phyloP scores from a whole-genome alignment of 768 basidiomycete genomes.

The Naganishia vaughanmartiniae region DNA sequence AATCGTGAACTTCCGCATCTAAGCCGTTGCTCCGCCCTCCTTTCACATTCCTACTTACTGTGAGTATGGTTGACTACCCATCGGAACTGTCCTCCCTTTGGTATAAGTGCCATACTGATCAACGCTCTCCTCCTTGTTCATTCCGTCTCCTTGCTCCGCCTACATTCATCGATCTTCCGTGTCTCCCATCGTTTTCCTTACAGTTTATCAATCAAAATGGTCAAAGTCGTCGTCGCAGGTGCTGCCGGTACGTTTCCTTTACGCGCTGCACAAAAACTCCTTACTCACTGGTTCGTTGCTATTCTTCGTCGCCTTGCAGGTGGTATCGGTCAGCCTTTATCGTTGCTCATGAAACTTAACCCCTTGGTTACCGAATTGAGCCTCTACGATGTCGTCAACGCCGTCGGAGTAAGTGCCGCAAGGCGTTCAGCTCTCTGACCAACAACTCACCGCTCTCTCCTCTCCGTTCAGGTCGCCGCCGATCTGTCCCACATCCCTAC shows the following conservation, averaged over 20 bases:
- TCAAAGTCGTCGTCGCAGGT: conserved; percentile 92
- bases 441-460: background rate
- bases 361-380: conserved; percentile 78
- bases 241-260: conserved; percentile 67
- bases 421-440: conserved; percentile 5
- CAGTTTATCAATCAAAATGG: conserved; percentile 53
- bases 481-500: conserved; percentile 95
- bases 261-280: background rate
- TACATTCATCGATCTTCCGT: background rate
- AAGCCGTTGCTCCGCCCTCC: background rate
- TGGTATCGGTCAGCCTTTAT: conserved; percentile 97
- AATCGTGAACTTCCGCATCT: background rate
- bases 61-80: conserved; percentile 5
- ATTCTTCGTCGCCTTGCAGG: conserved; percentile 43
- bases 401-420: conserved; percentile 66
- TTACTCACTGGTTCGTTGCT: background rate
- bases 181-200: conserved; percentile 7
- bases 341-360: conserved; percentile 87
- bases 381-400: conserved; percentile 92
- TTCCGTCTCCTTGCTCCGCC: too few species aligned
- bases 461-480: conserved; percentile 63
- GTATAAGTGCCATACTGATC: conserved; percentile 6
- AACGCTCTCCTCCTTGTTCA: background rate
- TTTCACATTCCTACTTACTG: conserved; percentile 10
- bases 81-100: background rate